Percentiles rank a stretch among this genome's conserved stretches.
Evolutionary conservation across 2,329 filamentous ascomycete genomes (phyloP).

Genomic region (Chrysosporium keratinophilum): DNA sequence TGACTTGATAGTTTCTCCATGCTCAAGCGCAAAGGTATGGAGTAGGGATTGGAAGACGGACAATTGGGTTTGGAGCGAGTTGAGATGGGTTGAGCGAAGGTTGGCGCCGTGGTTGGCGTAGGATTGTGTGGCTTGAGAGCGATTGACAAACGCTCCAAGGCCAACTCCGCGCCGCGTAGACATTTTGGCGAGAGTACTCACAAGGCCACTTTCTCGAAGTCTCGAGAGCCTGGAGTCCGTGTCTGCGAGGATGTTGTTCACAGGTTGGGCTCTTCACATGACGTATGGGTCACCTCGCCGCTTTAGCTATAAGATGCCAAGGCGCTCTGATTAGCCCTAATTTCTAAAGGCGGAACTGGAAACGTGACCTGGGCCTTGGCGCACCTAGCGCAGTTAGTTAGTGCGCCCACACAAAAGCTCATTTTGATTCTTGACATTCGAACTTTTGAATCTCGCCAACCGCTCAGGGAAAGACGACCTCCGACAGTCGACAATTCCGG

Average conservation of each 20-base stretch:
- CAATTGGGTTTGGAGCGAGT: constrained; percentile 82
- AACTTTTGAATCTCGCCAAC: constrained; percentile 5
- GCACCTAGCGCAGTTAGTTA: constrained; percentile 3
- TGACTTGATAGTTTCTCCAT: constrained; percentile 90
- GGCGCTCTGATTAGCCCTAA: constrained; percentile 17
- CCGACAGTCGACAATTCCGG: constrained; percentile 27
- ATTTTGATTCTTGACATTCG: constrained; percentile 21
- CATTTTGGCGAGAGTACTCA: constrained; percentile 24
- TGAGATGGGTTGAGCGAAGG: constrained; percentile 73
- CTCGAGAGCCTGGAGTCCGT: no score
- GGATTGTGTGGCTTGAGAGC: constrained; percentile 71
- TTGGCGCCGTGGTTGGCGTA: constrained; percentile 82
- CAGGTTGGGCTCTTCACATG: not conserved
- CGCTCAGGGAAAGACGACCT: constrained; percentile 11
- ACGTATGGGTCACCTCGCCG: not conserved
- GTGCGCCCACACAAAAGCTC: constrained; percentile 28
- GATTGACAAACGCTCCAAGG: constrained; percentile 79
- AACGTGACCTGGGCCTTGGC: constrained; percentile 5
- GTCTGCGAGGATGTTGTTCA: not conserved
- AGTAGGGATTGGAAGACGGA: constrained; percentile 91
- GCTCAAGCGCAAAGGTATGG: constrained; percentile 88
- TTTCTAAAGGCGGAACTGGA: constrained; percentile 15
- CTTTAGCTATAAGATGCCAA: not conserved
- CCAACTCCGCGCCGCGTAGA: constrained; percentile 58
- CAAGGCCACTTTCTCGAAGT: no score